Conservation (phyloP, 805 yeast species). For the Brettanomyces custersianus region DNA sequence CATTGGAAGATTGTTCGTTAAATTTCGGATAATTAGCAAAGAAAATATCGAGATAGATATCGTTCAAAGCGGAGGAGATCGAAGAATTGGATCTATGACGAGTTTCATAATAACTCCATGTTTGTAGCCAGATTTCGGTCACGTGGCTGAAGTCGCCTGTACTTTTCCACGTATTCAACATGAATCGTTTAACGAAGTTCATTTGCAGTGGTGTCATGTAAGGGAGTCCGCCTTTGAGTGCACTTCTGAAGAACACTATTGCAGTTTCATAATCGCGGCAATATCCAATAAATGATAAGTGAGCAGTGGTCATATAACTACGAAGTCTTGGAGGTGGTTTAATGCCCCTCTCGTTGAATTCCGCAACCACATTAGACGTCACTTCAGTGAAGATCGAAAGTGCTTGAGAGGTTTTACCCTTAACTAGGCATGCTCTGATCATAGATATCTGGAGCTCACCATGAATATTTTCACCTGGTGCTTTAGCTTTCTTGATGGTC, state of each 20-base stretch:
- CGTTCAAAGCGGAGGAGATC: conserved; percentile 63
- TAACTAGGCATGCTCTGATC: conserved; percentile 61
- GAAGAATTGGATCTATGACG: conserved; percentile 47
- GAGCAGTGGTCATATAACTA: conserved; percentile 61
- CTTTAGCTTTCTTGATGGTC: conserved; percentile 21
- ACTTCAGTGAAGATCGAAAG: conserved; percentile 52
- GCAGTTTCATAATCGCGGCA: conserved; percentile 66
- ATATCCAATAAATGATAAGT: conserved; percentile 67
- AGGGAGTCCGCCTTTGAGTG: conserved; percentile 57
- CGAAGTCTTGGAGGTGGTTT: conserved; percentile 25
- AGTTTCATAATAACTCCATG: conserved; percentile 45
- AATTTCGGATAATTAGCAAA: conserved; percentile 48
- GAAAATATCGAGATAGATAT: conserved; percentile 59
- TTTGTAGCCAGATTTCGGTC: conserved; percentile 50
- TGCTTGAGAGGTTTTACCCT: conserved; percentile 56
- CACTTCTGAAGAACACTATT: conserved; percentile 64
- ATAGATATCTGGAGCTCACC: conserved; percentile 55
- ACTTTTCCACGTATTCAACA: conserved; percentile 49
- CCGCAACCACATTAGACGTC: conserved; percentile 37
- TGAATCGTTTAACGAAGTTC: conserved; percentile 55
- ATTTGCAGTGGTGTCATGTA: conserved; percentile 64
- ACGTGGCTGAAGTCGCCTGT: conserved; percentile 50
- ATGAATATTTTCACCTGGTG: conserved; percentile 17
- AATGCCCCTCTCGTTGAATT: conserved; percentile 12
- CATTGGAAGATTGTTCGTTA: conserved; percentile 42